phyloP scores from a whole-genome alignment of 805 yeast species.

The Saturnispora sekii region DNA sequence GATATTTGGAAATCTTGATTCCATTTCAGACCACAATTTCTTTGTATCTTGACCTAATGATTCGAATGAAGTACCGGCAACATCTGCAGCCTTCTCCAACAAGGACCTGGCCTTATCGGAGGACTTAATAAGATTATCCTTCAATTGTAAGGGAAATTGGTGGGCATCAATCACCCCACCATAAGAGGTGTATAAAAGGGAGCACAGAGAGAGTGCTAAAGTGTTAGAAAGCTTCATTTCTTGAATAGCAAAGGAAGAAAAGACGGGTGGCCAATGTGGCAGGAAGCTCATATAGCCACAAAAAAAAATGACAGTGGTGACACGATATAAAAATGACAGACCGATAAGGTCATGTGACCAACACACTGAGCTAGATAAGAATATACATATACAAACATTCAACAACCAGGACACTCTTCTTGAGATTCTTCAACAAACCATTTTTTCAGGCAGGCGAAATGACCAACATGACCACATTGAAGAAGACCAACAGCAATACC shows the following conservation, averaged over 20 bases:
- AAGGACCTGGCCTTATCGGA: conserved; percentile 16
- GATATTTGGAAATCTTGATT: conserved; percentile 48
- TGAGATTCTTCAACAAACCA: conserved; percentile 67
- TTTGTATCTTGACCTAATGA: conserved; percentile 40
- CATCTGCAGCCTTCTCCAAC: conserved; percentile 37
- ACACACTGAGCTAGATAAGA: not conserved
- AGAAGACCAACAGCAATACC: conserved; percentile 54
- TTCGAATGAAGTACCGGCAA: conserved; percentile 42
- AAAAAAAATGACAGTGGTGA: not conserved
- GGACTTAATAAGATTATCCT: not conserved
- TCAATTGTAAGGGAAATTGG: conserved; percentile 9
- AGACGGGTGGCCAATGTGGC: not conserved
- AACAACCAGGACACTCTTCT: conserved; percentile 74
- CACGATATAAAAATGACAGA: conserved; percentile 4
- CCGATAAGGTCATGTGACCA: conserved; percentile 6
- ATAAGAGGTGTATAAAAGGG: conserved; percentile 3
- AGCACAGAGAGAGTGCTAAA: conserved; percentile 9
- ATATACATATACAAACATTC: not conserved
- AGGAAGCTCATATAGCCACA: not conserved
- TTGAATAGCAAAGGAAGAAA: not conserved
- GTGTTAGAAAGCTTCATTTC: conserved; percentile 9
- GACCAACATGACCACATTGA: conserved; percentile 83
- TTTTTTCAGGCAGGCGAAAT: conserved; percentile 62
- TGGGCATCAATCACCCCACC: conserved; percentile 5
- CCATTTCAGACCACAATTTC: conserved; percentile 54